Base-by-base conservation (phyloP, 345 rosid genomes). In the Rhodomyrtus tomentosa region DNA sequence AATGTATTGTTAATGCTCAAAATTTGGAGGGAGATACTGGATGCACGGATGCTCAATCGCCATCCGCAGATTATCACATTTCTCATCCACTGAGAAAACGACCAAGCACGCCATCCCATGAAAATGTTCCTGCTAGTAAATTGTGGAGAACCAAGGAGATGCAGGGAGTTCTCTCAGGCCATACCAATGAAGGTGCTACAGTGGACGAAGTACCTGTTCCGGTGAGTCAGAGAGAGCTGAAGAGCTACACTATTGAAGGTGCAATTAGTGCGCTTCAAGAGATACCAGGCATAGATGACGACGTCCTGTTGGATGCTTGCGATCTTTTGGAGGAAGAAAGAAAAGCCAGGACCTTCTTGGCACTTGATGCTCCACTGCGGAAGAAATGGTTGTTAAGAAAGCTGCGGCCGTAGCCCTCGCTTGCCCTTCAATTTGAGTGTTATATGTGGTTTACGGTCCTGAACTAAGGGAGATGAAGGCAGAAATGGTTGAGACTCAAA, bases 281-380 rank as follows among this genome's bases (percentile, higher is more conserved):
- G 21, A 86, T 95, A 81, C 92, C 96, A 0, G 93, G 91, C 87
- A 90, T 94, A 52, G 97, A 94, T 45, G 98, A 94, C 51, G 95
- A 95, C 49, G 92, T 96, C 55, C 73, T 93, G 89, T 83, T 94
- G 82, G 98, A 95, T 90, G 99, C 95, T 56, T 94, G 95, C 87
- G 97, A 96, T 89, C 93, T 95, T 49, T 82, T 95, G 83, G 97
- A 95, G 92, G 97, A 96, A 27, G 95, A 95, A 83, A 94, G 85
- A 53, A 96, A 93, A 89, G 95, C 96, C 21, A 96, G 92, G 90
- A 93, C 91, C 5, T 95, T 95, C 83, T 84, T 96, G 91, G 98
- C 98, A 22, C 88, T 96, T 81, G 92, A 93, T 45, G 81, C 86
- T 49, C 32, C 92, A 0, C 80, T 96, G 83, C 90, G 95, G 54